Evolutionary conservation across 768 basidiomycete species (phyloP).

Genomic region (Xanthoconium stramineum): DNA sequence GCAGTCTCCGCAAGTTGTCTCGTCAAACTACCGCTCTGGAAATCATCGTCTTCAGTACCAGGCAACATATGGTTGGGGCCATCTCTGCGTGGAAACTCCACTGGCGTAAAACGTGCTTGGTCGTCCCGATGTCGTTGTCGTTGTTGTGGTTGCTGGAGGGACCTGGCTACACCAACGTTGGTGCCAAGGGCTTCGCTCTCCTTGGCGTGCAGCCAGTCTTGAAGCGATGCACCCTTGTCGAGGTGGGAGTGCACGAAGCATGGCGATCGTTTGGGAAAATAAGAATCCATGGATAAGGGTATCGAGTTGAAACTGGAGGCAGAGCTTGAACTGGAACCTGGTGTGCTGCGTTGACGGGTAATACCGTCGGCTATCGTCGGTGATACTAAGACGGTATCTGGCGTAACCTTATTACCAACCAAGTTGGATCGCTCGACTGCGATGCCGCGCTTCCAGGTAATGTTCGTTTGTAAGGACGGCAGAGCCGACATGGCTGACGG

Average conservation of each 20-base stretch:
- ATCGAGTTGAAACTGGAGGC: slow-evolving; percentile 26
- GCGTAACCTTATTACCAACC: slow-evolving; percentile 19
- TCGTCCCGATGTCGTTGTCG: slow-evolving; percentile 7
- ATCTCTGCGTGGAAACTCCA: slow-evolving; percentile 19
- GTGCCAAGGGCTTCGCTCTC: slow-evolving; percentile 23
- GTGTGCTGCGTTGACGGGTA: slow-evolving; percentile 15
- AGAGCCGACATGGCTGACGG: slow-evolving; percentile 28
- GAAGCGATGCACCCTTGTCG: slow-evolving; percentile 74
- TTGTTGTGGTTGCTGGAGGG: slow-evolving; percentile 38
- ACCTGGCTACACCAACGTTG: slow-evolving; percentile 51
- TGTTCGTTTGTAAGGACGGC: slow-evolving; percentile 31
- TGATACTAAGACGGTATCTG: slow-evolving; percentile 10
- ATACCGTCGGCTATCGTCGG: slow-evolving; percentile 18
- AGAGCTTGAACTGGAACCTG: slow-evolving; percentile 26
- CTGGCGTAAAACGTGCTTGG: slow-evolving; percentile 6
- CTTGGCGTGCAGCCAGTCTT: slow-evolving; percentile 63
- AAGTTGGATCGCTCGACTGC: slow-evolving; percentile 31
- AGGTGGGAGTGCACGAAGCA: slow-evolving; percentile 94
- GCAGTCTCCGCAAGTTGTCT: slow-evolving; percentile 95
- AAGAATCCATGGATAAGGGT: slow-evolving; percentile 27
- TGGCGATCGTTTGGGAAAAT: slow-evolving; percentile 52
- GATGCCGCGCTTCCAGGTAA: slow-evolving; percentile 35
- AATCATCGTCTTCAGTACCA: slow-evolving; percentile 55
- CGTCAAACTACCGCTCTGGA: slow-evolving; percentile 75
- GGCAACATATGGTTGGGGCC: slow-evolving; percentile 16